Conservation (phyloP, 768 basidiomycete species). For the Mycena olivaceomarginata region DNA sequence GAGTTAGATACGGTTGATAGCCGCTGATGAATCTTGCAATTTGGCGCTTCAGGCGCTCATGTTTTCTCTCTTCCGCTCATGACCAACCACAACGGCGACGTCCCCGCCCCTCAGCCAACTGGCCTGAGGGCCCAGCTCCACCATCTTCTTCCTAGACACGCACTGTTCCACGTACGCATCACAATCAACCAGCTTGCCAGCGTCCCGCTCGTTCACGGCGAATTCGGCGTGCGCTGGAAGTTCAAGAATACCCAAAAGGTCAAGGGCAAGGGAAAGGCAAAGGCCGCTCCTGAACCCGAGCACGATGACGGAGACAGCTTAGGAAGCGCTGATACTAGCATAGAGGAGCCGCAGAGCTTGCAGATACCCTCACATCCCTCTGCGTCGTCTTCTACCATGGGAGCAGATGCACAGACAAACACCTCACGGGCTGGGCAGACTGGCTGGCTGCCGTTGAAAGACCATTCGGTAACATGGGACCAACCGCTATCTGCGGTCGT, state of each 20-base stretch:
- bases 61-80: neutral
- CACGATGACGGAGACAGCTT: slow-evolving; percentile 30
- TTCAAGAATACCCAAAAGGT: slow-evolving; percentile 71
- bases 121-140: slow-evolving; percentile 73
- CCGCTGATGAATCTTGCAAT: too few species aligned
- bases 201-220: slow-evolving; percentile 83
- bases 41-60: neutral
- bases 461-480: slow-evolving; percentile 81
- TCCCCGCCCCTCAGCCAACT: slow-evolving; percentile 8
- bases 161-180: slow-evolving; percentile 78
- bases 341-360: slow-evolving; percentile 17
- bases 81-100: slow-evolving; percentile 11
- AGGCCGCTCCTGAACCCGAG: slow-evolving; percentile 29
- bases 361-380: neutral
- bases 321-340: slow-evolving; percentile 35
- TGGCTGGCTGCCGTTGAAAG: slow-evolving; percentile 73
- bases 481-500: slow-evolving; percentile 75
- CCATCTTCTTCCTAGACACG: slow-evolving; percentile 79
- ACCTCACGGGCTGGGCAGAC: slow-evolving; percentile 78
- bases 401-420: slow-evolving; percentile 28
- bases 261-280: slow-evolving; percentile 53
- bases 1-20: too few species aligned
- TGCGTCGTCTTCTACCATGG: slow-evolving; percentile 2
- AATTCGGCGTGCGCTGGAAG: slow-evolving; percentile 84
- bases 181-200: slow-evolving; percentile 82